Evolutionary conservation across 2,329 filamentous ascomycete genomes (phyloP).

Genomic region (Cladosporium colombiae): DNA sequence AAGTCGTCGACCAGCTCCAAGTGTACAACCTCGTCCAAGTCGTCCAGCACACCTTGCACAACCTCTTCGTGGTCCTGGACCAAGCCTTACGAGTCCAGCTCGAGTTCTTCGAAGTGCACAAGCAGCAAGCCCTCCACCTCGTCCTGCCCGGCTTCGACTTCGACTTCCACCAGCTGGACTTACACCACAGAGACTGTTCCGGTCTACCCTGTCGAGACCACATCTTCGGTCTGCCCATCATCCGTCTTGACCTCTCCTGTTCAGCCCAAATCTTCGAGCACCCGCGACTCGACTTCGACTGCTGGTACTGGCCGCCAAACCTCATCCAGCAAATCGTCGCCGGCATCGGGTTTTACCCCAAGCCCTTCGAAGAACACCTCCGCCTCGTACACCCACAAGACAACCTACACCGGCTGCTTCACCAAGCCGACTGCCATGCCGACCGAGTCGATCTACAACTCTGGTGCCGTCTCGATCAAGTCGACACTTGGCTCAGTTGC

Average conservation of each 20-base stretch:
- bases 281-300: neutral
- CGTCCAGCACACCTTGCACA: conserved; percentile 10
- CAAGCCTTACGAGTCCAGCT: conserved; percentile 8
- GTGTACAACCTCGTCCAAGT: neutral
- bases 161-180: conserved; percentile 18
- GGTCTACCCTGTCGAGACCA: neutral
- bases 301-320: neutral
- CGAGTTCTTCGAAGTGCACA: neutral
- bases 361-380: conserved; percentile 5
- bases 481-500: neutral
- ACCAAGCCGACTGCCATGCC: conserved; percentile 7
- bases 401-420: conserved; percentile 1
- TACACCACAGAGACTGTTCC: conserved; percentile 7
- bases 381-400: conserved; percentile 1
- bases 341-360: neutral
- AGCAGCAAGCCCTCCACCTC: conserved; percentile 1
- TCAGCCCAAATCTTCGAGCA: neutral
- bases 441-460: conserved; percentile 7
- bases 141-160: conserved; percentile 7
- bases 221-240: conserved; percentile 2
- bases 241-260: neutral
- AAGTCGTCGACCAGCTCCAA: conserved; percentile 4
- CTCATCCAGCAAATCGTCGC: neutral
- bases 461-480: neutral
- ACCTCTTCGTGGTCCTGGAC: neutral